These are phyloP conservation scores for Cercospora zeina DNA, from an alignment of 2,329 filamentous ascomycete genomes.

Conservation along the genomic window DNA sequence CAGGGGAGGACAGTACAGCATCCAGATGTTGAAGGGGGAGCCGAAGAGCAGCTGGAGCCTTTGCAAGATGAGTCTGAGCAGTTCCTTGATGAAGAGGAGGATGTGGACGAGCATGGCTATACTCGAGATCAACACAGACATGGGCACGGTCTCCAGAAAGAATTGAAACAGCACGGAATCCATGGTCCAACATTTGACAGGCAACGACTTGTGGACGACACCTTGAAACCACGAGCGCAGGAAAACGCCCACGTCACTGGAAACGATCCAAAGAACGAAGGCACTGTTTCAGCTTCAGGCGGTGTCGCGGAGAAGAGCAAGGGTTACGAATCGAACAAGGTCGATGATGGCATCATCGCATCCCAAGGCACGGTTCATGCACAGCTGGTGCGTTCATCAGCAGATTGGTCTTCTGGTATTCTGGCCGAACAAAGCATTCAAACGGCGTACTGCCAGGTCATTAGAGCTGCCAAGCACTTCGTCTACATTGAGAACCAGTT, in stretches of 20 bases:
- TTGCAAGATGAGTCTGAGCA: constrained; percentile 27
- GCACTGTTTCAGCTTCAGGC: constrained; percentile 37
- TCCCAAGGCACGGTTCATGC: constrained; percentile 73
- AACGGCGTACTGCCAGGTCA: constrained; percentile 81
- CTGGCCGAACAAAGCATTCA: constrained; percentile 81
- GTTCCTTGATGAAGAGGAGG: constrained; percentile 35
- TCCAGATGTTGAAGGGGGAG: constrained; percentile 20
- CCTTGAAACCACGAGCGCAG: constrained; percentile 27
- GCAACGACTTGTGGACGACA: constrained; percentile 14
- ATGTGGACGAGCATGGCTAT: constrained; percentile 40
- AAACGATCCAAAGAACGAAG: constrained; percentile 39
- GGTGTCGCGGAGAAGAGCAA: constrained; percentile 38
- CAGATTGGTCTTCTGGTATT: constrained; percentile 92
- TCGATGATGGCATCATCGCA: constrained; percentile 27
- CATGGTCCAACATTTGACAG: constrained; percentile 26
- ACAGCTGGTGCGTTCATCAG: constrained; percentile 85
- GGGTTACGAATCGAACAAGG: constrained; percentile 32
- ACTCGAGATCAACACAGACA: constrained; percentile 35
- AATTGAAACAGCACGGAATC: constrained; percentile 27
- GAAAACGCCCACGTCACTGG: constrained; percentile 39
- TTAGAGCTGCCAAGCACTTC: constrained; percentile 83
- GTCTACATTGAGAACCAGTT: constrained; percentile 99
- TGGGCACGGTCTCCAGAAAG: constrained; percentile 36
- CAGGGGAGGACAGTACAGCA: constrained; percentile 39
- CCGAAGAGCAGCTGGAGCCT: constrained; percentile 14